Evolutionary conservation across 2,329 filamentous ascomycete genomes (phyloP), one percentile per base, ranked within the genome.

Genomic region (Aspergillus sp.): DNA sequence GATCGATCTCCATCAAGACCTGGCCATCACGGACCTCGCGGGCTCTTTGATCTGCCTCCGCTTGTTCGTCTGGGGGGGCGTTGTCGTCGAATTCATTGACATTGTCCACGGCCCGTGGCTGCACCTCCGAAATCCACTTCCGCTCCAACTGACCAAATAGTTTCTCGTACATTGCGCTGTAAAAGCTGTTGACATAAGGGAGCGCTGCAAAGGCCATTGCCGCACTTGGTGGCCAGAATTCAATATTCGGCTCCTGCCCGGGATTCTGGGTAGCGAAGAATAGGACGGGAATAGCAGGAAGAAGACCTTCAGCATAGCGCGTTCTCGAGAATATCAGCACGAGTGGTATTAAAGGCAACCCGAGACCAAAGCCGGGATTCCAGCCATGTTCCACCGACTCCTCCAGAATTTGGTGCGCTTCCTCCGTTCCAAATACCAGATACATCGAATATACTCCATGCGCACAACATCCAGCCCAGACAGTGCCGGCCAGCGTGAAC

Each of bases 241-340:
- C 70, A 41, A 80, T 65, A 50, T 82, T 75, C 4, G 78, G 62
- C 29, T 70, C 66, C 12, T 65, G 65, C 0, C 57, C 62, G 1
- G 72, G 68, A 41, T 64, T 67, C 47, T 75, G 71, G 5, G 72
- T 71, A 30, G 72, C 71, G 51, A 78, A 73, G 48, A 76, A 75
- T 35, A 76, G 61, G 46, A 85, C 73, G 0, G 82, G 82, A 12
- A 85, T 70, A 19, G 79, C 75, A 2, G 82, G 81, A 5, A 85
- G 70, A 5, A 83, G 68, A 3, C 77, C 75, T 54, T 88, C 83
- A 29, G 79, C 78, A 42, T 83, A 72, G 2, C 72, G 75, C 28
- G 83, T 81, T 32, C 85, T 74, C 19, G 83, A 83, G n/a, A 85
- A 73, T 7, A 88, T 73, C 6, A 90, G 72, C 2, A 80, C 74